Conservation (phyloP, 2,329 filamentous ascomycete species). For the Nemania sp. region DNA sequence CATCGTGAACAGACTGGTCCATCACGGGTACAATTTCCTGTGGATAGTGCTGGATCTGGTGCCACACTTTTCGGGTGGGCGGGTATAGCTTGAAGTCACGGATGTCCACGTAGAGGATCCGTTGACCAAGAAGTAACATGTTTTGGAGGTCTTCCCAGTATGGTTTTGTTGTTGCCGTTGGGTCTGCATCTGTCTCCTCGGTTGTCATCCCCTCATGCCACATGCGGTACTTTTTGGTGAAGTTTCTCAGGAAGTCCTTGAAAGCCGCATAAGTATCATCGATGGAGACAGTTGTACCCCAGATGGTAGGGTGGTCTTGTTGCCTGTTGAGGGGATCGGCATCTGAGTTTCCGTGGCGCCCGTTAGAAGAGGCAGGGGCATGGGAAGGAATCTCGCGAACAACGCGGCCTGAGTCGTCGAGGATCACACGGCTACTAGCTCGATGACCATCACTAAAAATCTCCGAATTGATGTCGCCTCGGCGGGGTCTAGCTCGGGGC, state of each 20-base stretch:
- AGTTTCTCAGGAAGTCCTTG: constrained; percentile 91
- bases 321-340: constrained; percentile 83
- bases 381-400: constrained; percentile 62
- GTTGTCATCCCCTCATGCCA: constrained; percentile 84
- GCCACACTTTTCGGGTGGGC: constrained; percentile 89
- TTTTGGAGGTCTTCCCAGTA: constrained; percentile 85
- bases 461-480: constrained; percentile 88
- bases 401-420: constrained; percentile 62
- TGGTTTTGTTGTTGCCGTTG: constrained; percentile 75
- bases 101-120: constrained; percentile 84
- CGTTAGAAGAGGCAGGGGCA: constrained; percentile 62
- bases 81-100: constrained; percentile 91
- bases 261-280: constrained; percentile 84
- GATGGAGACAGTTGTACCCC: constrained; percentile 96
- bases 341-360: constrained; percentile 85
- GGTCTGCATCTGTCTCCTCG: constrained; percentile 69
- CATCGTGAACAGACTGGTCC: constrained; percentile 91
- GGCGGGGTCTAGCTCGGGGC: constrained; percentile 59
- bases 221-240: constrained; percentile 90
- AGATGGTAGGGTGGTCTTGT: constrained; percentile 80
- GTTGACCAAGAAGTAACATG: constrained; percentile 85
- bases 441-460: constrained; percentile 61
- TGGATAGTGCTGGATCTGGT: constrained; percentile 91
- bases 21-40: constrained; percentile 96
- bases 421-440: constrained; percentile 57